These are phyloP conservation scores for Sclerotinia glacialis DNA, from an alignment of 2,329 filamentous ascomycete species.

Conservation along the genomic window DNA sequence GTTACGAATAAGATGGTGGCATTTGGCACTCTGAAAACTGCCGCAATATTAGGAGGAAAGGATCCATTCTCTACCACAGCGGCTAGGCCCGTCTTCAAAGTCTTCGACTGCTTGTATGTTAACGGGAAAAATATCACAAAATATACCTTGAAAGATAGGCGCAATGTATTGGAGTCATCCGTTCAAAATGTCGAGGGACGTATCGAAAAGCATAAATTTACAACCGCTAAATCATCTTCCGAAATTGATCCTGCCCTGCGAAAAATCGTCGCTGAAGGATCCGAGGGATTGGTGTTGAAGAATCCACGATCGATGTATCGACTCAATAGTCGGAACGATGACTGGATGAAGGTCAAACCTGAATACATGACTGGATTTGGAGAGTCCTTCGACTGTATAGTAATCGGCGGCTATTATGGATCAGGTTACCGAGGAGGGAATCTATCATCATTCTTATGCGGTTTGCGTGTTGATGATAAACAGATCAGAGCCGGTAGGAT, in stretches of 20 bases:
- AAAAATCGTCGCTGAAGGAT: conserved; percentile 79
- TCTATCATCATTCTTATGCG: conserved; percentile 87
- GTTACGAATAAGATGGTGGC: conserved; percentile 77
- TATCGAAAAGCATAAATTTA: conserved; percentile 77
- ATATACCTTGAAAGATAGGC: conserved; percentile 80
- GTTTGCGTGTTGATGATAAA: conserved; percentile 63
- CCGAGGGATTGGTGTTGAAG: conserved; percentile 89
- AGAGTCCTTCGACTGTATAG: conserved; percentile 83
- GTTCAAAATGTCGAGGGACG: conserved; percentile 69
- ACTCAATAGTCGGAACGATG: conserved; percentile 85
- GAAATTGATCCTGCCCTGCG: conserved; percentile 78
- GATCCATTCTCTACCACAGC: conserved; percentile 62
- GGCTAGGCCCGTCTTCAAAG: conserved; percentile 72
- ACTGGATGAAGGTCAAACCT: conserved; percentile 98
- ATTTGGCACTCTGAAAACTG: conserved; percentile 92
- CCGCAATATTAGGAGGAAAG: conserved; percentile 74
- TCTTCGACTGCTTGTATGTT: conserved; percentile 89
- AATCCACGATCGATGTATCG: conserved; percentile 85
- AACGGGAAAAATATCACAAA: conserved; percentile 77
- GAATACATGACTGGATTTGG: conserved; percentile 98
- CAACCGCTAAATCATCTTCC: conserved; percentile 61
- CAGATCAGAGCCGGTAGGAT: conserved; percentile 9
- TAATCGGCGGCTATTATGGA: conserved; percentile 92
- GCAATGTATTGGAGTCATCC: conserved; percentile 68
- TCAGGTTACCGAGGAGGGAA: conserved; percentile 79